Base-by-base conservation (phyloP, 352 stramenopile genomes). In the Phytophthora multivora region DNA sequence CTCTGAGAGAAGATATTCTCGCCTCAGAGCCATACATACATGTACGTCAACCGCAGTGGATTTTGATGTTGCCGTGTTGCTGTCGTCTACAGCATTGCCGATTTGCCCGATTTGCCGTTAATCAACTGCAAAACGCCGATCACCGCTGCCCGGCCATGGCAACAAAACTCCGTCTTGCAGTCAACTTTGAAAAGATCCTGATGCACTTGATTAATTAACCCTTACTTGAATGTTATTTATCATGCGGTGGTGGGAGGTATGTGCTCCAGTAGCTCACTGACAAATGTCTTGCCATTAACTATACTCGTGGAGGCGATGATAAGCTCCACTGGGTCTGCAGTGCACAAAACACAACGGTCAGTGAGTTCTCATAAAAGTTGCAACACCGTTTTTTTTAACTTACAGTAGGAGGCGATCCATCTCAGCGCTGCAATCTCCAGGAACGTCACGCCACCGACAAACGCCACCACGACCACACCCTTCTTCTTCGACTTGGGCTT, bases 371-470 rank as follows among this genome's bases (percentile, higher is more conserved):
- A 23, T 4, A 23, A 23, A 23, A 23, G 21, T 4, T 4, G 21
- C 21, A 4, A 54, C 6, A 33, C 9, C 18, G n/a, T 31, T 18
- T 30, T 5, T 16, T 21, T 25, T 21, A 5, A 31, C 81, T 59
- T 70, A 90, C 81, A 90, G 45, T 88, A 89, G 7, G 72, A 79
- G 10, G 74, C 53, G 19, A 92, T 77, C 82, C 82, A 95, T 7
- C 86, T 76, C 11, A 95, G 62, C 8, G 84, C 86, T 10, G 86
- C 83, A 41, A 93, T 75, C 48, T 95, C 86, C 15, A 86, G 59
- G 50, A 85, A 89, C 7, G 83, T 89, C 4, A 93, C 68, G 5
- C 85, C 85, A 1, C 86, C 85, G 0, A 92, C 71, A 55, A 93
- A 78, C 26, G 71, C 90, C 47, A 91, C 75, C 5, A 93, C 65